Evolutionary conservation across 352 stramenopile genomes (phyloP), one percentile per base, ranked within the genome.

Genomic region (Globisporangium cederbergense): DNA sequence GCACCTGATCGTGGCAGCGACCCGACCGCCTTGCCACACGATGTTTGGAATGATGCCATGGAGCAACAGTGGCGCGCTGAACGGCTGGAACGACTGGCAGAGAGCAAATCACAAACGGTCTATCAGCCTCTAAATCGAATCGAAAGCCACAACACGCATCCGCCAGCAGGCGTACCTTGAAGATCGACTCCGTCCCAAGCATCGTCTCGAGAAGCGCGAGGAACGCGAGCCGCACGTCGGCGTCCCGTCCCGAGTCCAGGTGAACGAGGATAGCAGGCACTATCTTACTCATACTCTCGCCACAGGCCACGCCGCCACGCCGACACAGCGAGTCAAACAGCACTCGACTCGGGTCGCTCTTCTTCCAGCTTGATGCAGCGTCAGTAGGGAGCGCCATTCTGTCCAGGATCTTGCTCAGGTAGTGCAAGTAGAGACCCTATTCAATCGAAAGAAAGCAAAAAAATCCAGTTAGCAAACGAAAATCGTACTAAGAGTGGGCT

Each of bases 41-140:
- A 96, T 90, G 73, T 96, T 97, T 11, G 91, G 89, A 25, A 93
- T 83, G 46, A 97, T 90, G 49, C 78, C 76, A 52, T 93, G 87
- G 43, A 90, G 68, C 25, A 97, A 60, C 22, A 96, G 58, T 25
- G 64, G 13, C 14, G 71, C 72, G 49, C 73, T 88, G 62, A 84
- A 93, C 14, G 78, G 72, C 58, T 83, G 76, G 55, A 95, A 89
- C 0, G 81, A 65, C 86, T 95, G 49, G 6, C 13, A 49, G 0
- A 56, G 5, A 38, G 7, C 36, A 58, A 20, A 14, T 8, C n/a
- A 55, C 16, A 64, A 10, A 18, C 16, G n/a, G 10, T 30, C 30
- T 38, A 28, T 62, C 38, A 62, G 28, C 36, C 36, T 52, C 10
- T 20, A 22, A 22, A 6, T 20, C 38, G 4, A 20, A 49, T 16